Evolutionary conservation across 2,329 filamentous ascomycete species (phyloP).

Genomic region (Annulohypoxylon truncatum): DNA sequence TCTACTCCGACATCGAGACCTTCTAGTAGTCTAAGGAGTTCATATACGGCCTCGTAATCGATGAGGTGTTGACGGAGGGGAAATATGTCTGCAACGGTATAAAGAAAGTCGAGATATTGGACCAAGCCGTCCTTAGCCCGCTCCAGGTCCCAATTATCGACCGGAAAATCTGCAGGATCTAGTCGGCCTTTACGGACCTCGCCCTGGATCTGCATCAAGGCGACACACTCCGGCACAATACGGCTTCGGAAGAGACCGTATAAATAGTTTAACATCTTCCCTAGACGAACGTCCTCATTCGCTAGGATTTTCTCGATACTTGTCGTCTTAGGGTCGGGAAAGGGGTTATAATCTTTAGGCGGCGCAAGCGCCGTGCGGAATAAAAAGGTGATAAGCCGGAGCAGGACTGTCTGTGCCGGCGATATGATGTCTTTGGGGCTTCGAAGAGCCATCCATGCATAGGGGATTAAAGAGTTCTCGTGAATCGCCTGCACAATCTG

Average conservation of each 20-base stretch:
- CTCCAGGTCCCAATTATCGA: slow-evolving; percentile 98
- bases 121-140: slow-evolving; percentile 94
- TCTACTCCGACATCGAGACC: slow-evolving; percentile 89
- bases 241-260: slow-evolving; percentile 92
- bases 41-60: slow-evolving; percentile 91
- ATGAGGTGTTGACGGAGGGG: slow-evolving; percentile 87
- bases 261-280: slow-evolving; percentile 83
- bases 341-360: slow-evolving; percentile 53
- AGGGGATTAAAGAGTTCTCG: slow-evolving; percentile 88
- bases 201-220: slow-evolving; percentile 92
- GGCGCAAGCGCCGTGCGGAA: slow-evolving; percentile 70
- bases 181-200: slow-evolving; percentile 83
- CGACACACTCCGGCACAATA: slow-evolving; percentile 92
- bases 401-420: slow-evolving; percentile 90
- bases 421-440: slow-evolving; percentile 97
- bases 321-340: slow-evolving; percentile 40
- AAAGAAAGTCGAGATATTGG: slow-evolving; percentile 94
- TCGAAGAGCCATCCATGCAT: slow-evolving; percentile 89
- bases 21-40: slow-evolving; percentile 86
- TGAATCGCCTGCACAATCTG: slow-evolving; percentile 96
- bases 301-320: slow-evolving; percentile 47
- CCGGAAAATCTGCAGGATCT: slow-evolving; percentile 87
- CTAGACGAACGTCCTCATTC: slow-evolving; percentile 66
- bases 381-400: slow-evolving; percentile 90
- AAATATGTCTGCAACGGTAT: slow-evolving; percentile 85